These are phyloP conservation scores for Spergularia azorica DNA, from an alignment of 179 eudicot genomes.

Conservation along the genomic window DNA sequence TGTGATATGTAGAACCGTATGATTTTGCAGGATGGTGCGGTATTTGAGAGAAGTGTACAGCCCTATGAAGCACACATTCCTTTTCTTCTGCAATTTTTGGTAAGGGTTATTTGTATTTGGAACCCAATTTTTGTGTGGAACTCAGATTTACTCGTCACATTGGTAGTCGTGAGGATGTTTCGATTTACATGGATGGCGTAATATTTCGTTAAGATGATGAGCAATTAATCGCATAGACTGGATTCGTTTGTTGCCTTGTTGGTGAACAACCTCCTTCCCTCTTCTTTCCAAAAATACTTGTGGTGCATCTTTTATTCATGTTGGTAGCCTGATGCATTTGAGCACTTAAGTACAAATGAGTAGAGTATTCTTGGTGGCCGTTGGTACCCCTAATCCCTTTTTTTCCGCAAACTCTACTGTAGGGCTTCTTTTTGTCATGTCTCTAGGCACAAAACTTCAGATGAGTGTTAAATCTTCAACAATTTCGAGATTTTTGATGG, in stretches of 20 bases:
- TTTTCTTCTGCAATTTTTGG: conserved; percentile 94
- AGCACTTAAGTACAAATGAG: too few relatives aligned
- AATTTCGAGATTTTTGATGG: too few relatives aligned
- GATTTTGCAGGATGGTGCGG: conserved; percentile 69
- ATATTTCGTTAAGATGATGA: too few relatives aligned
- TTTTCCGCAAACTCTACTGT: too few relatives aligned
- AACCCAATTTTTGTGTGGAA: neutral
- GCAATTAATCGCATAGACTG: neutral
- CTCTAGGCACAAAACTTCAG: too few relatives aligned
- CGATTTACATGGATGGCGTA: neutral
- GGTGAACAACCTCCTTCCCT: neutral
- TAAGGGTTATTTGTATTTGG: conserved; percentile 26
- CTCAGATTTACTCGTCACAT: neutral
- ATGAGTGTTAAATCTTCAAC: too few relatives aligned
- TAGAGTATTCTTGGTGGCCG: too few relatives aligned
- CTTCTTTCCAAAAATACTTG: neutral
- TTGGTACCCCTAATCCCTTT: too few relatives aligned
- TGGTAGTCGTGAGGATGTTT: conserved; percentile 1
- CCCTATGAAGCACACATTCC: conserved; percentile 99
- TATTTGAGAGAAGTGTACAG: conserved; percentile 72
- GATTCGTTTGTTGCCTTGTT: neutral
- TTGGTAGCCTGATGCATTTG: neutral
- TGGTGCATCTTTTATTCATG: too few relatives aligned
- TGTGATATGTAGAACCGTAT: conserved; percentile 9
- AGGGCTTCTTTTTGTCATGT: too few relatives aligned